phyloP scores from a whole-genome alignment of 441 rosid species.

The Erodium trifolium region DNA sequence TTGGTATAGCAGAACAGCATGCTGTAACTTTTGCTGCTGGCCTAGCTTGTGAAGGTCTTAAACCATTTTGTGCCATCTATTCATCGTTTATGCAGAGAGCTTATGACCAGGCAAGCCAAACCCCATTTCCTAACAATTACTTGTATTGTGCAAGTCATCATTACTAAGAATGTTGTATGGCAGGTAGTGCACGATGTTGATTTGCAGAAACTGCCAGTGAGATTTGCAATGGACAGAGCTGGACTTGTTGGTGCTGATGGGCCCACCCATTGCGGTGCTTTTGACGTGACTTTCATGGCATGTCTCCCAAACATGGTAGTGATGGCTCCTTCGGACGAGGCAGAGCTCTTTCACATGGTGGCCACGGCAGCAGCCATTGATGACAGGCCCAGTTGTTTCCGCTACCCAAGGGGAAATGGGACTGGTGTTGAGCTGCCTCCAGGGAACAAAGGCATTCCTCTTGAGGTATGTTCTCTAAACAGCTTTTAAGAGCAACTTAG shows the following conservation, averaged over 20 bases:
- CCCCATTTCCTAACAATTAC: neutral
- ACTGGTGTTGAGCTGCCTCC: conserved; percentile 46
- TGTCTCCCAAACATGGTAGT: too few species aligned
- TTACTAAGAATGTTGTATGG: conserved; percentile 4
- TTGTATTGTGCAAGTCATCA: neutral
- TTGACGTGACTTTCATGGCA: too few species aligned
- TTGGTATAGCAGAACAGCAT: conserved; percentile 72
- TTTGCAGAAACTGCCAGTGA: conserved; percentile 62
- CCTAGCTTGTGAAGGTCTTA: conserved; percentile 62
- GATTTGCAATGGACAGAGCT: conserved; percentile 62
- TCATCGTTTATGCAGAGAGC: conserved; percentile 69
- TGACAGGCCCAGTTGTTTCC: conserved; percentile 76
- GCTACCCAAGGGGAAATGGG: conserved; percentile 73
- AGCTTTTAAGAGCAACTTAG: neutral
- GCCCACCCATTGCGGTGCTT: conserved; percentile 8
- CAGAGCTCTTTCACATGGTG: too few species aligned
- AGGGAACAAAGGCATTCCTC: conserved; percentile 45
- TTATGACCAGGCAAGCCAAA: conserved; percentile 51
- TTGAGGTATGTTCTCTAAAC: conserved; percentile 37
- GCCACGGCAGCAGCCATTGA: conserved; percentile 25
- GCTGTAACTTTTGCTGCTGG: conserved; percentile 77
- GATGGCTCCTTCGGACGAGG: too few species aligned
- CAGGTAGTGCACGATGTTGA: conserved; percentile 74
- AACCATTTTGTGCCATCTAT: conserved; percentile 72
- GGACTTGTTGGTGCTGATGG: conserved; percentile 77